Base-by-base conservation (phyloP, 768 basidiomycete species). In the Podaxis pistillaris region DNA sequence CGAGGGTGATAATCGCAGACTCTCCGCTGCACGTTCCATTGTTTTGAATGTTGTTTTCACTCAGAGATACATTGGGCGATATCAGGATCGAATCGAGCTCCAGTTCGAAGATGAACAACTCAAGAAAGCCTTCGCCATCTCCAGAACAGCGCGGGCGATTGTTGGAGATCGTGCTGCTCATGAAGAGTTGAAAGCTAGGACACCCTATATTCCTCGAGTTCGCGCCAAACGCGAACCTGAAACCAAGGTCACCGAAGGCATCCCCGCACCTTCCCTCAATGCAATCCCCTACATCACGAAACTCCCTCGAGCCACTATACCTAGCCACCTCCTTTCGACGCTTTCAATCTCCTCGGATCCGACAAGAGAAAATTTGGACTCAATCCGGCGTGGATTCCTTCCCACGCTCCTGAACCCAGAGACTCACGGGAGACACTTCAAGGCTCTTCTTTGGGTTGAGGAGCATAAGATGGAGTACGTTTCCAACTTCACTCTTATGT, bases 381-480 rank as follows among this genome's bases (percentile, higher is more conserved):
- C 73, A 7, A 58, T 86, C 11, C 67, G 66, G 50, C 64, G 66
- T 1, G 60, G 75, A 1, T 79, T 77, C 49, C 64, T 89, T 9
- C 85, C 86, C 0, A n/a, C 19, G 0, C 55, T 50, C 0, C 65
- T 87, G 12, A 69, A 78, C 51, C 70, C 66, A 26, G 68, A 68
- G 1, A 77, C 79, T 0, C 84, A 87, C 65, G 73, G 74, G 0
- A 71, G 76, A 0, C 73, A 76, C 54, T 87, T 85, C 73, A 82
- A 83, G 67, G 68, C 74, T 19, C 69, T 89, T 3, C 66, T 88
- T 0, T 86, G 86, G 84, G 74, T 80, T 1, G 86, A 88, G 66
- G 86, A 82, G 60, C 73, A 65, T 56, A 76, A 76, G 46, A 77
- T 78, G 68, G 76, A 78, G 82, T 78, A 66, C 46, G 75, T 69